Evolutionary conservation across 2,329 filamentous ascomycete genomes (phyloP).

Genomic region (Epichloe baconii): DNA sequence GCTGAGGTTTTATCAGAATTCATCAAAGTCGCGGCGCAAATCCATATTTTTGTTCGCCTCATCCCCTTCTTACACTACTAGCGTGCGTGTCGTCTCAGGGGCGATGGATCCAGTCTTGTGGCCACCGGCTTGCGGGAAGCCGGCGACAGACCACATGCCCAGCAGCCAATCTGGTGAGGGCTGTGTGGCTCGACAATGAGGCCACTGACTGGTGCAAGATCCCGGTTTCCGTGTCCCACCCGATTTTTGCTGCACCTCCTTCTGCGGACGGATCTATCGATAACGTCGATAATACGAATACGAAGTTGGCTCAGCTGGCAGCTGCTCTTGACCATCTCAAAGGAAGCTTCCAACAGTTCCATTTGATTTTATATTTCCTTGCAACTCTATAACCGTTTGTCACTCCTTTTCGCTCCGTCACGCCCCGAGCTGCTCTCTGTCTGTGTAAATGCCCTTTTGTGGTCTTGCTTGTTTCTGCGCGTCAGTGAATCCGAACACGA

Average conservation of each 20-base stretch:
- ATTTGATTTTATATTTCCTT: background rate
- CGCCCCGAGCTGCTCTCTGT: no score
- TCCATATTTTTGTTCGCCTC: slow-evolving; percentile 2
- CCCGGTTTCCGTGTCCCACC: slow-evolving; percentile 18
- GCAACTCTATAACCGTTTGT: background rate
- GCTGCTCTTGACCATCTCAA: background rate
- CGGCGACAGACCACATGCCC: background rate
- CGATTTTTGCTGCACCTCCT: background rate
- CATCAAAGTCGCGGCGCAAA: background rate
- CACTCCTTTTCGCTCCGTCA: background rate
- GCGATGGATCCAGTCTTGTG: background rate
- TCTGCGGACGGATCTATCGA: background rate
- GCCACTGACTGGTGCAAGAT: slow-evolving; percentile 16
- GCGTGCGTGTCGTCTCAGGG: slow-evolving; percentile 2
- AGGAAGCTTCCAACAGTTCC: background rate
- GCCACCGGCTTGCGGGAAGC: background rate
- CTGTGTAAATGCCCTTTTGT: background rate
- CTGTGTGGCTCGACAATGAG: slow-evolving; percentile 22
- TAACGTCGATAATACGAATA: slow-evolving; percentile 3
- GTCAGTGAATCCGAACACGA: slow-evolving; percentile 7
- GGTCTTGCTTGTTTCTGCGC: background rate
- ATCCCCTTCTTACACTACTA: background rate
- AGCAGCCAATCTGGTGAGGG: slow-evolving; percentile 7
- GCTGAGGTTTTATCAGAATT: slow-evolving; percentile 8
- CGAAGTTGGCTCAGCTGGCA: background rate